Evolutionary conservation across 1,139 yeast species (phyloP).

Genomic region (Arxiozyma heterogenica): DNA sequence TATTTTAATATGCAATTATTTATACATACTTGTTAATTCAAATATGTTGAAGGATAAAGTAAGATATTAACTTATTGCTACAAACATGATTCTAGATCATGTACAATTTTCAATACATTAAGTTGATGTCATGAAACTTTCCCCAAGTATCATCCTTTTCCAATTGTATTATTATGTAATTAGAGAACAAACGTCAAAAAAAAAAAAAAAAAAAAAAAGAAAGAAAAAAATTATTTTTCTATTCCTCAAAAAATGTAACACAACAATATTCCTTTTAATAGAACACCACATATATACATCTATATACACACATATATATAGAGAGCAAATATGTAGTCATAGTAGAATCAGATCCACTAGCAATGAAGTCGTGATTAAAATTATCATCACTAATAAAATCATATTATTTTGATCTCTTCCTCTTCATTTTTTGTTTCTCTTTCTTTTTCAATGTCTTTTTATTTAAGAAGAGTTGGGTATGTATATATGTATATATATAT

Average conservation of each 20-base stretch:
- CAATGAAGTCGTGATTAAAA: not conserved
- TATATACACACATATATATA: too few species aligned
- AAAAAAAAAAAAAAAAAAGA: too few species aligned
- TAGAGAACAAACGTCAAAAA: too few species aligned
- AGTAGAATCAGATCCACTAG: not conserved
- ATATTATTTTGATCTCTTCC: not conserved
- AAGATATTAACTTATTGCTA: not conserved
- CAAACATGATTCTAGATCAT: not conserved
- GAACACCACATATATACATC: too few species aligned
- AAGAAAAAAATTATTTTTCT: too few species aligned
- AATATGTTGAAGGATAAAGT: not conserved
- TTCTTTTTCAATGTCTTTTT: not conserved
- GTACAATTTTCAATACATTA: too few species aligned
- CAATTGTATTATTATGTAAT: not conserved
- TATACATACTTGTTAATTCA: not conserved
- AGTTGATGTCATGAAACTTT: too few species aligned
- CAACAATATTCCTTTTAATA: not conserved
- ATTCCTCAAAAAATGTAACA: not conserved
- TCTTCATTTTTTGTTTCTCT: too few species aligned
- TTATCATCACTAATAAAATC: too few species aligned
- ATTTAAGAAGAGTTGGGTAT: constrained; percentile 3
- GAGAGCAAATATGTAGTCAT: not conserved
- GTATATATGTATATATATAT: not conserved
- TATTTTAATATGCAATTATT: not conserved
- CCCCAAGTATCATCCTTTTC: too few species aligned